Percentiles rank a stretch among this genome's conserved stretches.
Evolutionary conservation across 805 yeast genomes (phyloP).

Genomic region (Saccharomycopsis babjevae): DNA sequence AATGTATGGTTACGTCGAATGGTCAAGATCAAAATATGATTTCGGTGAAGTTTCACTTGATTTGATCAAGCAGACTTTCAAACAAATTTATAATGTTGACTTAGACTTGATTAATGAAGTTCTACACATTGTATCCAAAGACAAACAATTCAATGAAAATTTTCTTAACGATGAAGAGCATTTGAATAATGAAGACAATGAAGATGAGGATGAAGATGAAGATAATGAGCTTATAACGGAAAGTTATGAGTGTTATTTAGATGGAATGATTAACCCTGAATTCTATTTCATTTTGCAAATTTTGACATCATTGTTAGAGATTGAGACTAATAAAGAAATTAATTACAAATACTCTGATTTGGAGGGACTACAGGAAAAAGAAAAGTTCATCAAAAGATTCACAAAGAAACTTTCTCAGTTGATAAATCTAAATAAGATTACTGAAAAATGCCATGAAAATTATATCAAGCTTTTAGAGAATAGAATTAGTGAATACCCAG

Average conservation of each 20-base stretch:
- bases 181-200: neutral
- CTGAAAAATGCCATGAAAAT: conserved; percentile 26
- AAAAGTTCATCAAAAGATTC: conserved; percentile 35
- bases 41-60: conserved; percentile 62
- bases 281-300: conserved; percentile 43
- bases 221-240: conserved; percentile 30
- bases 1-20: conserved; percentile 85
- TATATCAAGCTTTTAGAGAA: conserved; percentile 27
- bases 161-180: conserved; percentile 21
- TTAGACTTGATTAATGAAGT: conserved; percentile 29
- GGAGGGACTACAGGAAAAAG: conserved; percentile 18
- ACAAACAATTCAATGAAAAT: conserved; percentile 26
- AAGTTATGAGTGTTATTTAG: conserved; percentile 50
- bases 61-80: conserved; percentile 31
- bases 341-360: conserved; percentile 20
- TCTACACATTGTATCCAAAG: conserved; percentile 27
- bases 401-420: conserved; percentile 53
- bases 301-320: conserved; percentile 30
- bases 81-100: conserved; percentile 19
- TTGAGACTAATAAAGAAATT: conserved; percentile 22
- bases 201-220: conserved; percentile 19
- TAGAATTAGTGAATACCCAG: conserved; percentile 42
- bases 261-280: conserved; percentile 55
- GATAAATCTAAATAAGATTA: conserved; percentile 40
- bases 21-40: conserved; percentile 60